These are phyloP conservation scores for Panicum miliaceum DNA, from an alignment of 176 grass and related monocot species.

Conservation along the genomic window DNA sequence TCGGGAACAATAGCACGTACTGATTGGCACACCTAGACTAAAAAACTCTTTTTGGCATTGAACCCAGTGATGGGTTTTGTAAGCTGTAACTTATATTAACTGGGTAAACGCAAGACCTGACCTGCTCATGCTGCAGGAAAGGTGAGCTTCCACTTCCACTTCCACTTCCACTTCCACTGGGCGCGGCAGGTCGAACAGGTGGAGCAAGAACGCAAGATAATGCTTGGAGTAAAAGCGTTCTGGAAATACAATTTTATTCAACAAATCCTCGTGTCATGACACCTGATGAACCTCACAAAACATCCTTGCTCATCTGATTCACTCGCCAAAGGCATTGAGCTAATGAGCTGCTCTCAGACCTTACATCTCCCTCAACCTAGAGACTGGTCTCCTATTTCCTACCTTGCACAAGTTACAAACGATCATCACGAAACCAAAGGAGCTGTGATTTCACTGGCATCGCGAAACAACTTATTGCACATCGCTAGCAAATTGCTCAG, in stretches of 20 bases:
- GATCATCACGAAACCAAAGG: slow-evolving; percentile 22
- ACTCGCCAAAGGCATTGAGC: not conserved
- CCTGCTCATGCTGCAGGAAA: not conserved
- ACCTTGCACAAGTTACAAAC: slow-evolving; percentile 26
- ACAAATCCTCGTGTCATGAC: not conserved
- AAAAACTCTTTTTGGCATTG: no score
- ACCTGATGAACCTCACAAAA: not conserved
- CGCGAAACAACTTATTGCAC: slow-evolving; percentile 22
- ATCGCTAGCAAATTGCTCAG: not conserved
- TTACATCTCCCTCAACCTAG: slow-evolving; percentile 16
- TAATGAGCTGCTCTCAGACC: slow-evolving; percentile 10
- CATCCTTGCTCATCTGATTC: not conserved
- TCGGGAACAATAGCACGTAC: no score
- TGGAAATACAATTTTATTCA: slow-evolving; percentile 29
- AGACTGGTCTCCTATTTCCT: not conserved
- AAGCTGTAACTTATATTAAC: no score
- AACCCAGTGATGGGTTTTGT: no score
- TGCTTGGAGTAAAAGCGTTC: not conserved
- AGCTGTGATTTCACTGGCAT: not conserved
- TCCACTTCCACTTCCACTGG: not conserved
- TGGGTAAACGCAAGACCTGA: no score
- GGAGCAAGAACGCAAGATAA: not conserved
- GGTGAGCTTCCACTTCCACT: not conserved
- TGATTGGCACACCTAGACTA: no score
- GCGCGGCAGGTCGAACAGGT: not conserved